Evolutionary conservation across 2,329 filamentous ascomycete species (phyloP).

Genomic region (Neonectria faginata): DNA sequence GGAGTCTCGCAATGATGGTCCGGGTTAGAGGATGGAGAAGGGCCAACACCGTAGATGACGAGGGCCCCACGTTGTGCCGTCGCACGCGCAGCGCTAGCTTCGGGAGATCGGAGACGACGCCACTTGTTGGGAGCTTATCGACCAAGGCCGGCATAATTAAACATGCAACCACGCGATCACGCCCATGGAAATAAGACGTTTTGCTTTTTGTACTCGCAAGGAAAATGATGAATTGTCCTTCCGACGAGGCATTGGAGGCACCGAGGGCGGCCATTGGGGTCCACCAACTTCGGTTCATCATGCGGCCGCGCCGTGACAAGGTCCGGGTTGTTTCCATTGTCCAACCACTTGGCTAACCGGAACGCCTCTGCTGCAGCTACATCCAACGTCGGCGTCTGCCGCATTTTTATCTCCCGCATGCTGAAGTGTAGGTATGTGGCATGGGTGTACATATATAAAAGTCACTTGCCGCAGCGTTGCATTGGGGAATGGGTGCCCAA

Average conservation of each 20-base stretch:
- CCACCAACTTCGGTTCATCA: conserved; percentile 23
- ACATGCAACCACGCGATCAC: conserved; percentile 20
- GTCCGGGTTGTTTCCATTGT: conserved; percentile 20
- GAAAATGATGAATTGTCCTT: conserved; percentile 1
- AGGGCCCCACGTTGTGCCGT: conserved; percentile 27
- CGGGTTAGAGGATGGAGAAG: conserved; percentile 26
- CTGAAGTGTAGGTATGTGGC: not conserved
- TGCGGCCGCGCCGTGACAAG: conserved; percentile 24
- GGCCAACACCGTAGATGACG: conserved; percentile 21
- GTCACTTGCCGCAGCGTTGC: conserved; percentile 14
- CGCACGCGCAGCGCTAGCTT: conserved; percentile 23
- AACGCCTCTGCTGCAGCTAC: conserved; percentile 1
- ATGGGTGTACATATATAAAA: too few relatives aligned
- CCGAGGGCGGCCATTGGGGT: conserved; percentile 9
- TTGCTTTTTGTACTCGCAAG: conserved; percentile 11
- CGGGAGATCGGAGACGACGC: conserved; percentile 27
- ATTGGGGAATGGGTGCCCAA: conserved; percentile 23
- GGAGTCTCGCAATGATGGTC: conserved; percentile 15
- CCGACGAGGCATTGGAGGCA: not conserved
- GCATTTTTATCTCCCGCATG: conserved; percentile 5
- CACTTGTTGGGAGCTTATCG: conserved; percentile 25
- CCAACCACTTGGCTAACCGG: conserved; percentile 12
- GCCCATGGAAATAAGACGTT: not conserved
- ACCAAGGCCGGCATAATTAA: conserved; percentile 10
- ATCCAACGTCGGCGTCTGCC: conserved; percentile 12